Evolutionary conservation across 768 basidiomycete species (phyloP).

Genomic region (Trametes elegans): DNA sequence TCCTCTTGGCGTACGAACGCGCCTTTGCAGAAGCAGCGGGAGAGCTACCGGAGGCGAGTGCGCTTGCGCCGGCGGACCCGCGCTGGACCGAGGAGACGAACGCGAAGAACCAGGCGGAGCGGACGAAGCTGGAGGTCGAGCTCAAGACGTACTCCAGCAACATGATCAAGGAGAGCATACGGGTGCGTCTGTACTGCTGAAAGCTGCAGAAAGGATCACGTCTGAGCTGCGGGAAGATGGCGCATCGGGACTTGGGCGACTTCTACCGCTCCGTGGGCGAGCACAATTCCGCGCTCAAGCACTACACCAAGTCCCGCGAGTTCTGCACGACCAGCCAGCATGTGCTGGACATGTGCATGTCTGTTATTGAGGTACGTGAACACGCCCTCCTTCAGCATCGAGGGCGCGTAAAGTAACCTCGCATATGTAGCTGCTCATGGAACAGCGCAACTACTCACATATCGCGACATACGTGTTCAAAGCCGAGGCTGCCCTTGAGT

Average conservation of each 20-base stretch:
- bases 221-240: conserved; percentile 59
- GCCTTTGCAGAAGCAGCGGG: conserved; percentile 28
- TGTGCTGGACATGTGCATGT: conserved; percentile 90
- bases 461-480: conserved; percentile 93
- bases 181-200: conserved; percentile 47
- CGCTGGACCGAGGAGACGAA: conserved; percentile 72
- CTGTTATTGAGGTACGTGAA: conserved; percentile 65
- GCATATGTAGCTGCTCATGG: conserved; percentile 65
- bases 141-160: conserved; percentile 93
- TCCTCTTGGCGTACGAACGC: conserved; percentile 56
- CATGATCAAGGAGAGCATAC: conserved; percentile 98
- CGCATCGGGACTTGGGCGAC: conserved; percentile 82
- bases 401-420: neutral
- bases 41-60: conserved; percentile 45
- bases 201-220: neutral
- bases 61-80: conserved; percentile 55
- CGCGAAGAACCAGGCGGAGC: conserved; percentile 68
- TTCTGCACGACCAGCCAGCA: conserved; percentile 90
- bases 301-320: conserved; percentile 90
- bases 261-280: conserved; percentile 77
- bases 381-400: neutral
- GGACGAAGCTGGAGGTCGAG: conserved; percentile 86
- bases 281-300: conserved; percentile 65
- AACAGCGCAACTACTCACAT: conserved; percentile 83
- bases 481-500: conserved; percentile 88